phyloP scores from a whole-genome alignment of 1,284 basidiomycete species.

The Abortiporus biennis region DNA sequence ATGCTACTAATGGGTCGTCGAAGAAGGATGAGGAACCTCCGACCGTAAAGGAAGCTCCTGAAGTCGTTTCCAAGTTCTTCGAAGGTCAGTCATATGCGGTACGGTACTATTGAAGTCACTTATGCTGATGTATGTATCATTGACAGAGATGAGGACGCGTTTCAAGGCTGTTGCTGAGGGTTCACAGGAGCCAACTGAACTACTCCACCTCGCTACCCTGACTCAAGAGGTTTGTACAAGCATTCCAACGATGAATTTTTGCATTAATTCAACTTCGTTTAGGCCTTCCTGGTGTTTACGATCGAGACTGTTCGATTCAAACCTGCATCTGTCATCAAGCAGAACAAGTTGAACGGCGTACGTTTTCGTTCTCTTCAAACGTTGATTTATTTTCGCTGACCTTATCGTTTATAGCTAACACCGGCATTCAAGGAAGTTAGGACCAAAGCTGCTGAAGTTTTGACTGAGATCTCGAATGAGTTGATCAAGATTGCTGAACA shows the following conservation, averaged over 20 bases:
- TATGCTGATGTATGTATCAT: neutral
- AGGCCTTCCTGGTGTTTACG: constrained; percentile 65
- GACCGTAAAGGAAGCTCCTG: constrained; percentile 52
- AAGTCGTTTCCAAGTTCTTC: constrained; percentile 50
- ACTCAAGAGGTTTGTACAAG: constrained; percentile 57
- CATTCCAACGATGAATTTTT: neutral
- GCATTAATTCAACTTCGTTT: constrained; percentile 3
- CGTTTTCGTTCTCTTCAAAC: constrained; percentile 17
- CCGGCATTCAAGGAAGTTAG: constrained; percentile 60
- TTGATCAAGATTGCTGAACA: constrained; percentile 44
- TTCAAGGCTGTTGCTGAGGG: constrained; percentile 38
- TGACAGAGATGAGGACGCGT: constrained; percentile 44
- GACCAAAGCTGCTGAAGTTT: constrained; percentile 37
- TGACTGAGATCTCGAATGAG: constrained; percentile 51
- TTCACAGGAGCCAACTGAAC: constrained; percentile 38
- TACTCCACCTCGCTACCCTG: constrained; percentile 64
- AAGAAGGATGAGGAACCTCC: constrained; percentile 71
- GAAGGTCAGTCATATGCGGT: constrained; percentile 45
- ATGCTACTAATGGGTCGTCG: constrained; percentile 38
- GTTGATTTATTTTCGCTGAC: constrained; percentile 6
- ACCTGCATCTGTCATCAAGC: constrained; percentile 56
- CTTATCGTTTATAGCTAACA: constrained; percentile 41
- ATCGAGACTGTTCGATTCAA: constrained; percentile 70
- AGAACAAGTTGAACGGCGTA: constrained; percentile 65
- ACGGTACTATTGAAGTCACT: neutral